Base-by-base conservation (phyloP, 2,329 filamentous ascomycete species). In the Trichoderma sp. region DNA sequence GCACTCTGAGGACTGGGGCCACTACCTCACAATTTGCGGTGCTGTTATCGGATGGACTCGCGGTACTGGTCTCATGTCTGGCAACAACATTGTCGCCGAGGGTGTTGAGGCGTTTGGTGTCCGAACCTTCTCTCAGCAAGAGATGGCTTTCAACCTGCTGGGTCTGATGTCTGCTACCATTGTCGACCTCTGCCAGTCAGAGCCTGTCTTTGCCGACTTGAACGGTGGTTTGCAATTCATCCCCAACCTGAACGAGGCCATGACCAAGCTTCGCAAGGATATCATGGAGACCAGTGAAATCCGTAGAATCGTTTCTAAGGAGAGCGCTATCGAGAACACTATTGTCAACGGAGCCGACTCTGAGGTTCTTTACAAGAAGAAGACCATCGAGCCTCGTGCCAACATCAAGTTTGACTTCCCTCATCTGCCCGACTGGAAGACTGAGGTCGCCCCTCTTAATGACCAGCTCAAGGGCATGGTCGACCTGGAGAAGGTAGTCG, bases 401-500 rank as follows among this genome's bases (percentile, higher is more conserved):
- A 99, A 99, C 82, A 92, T 99, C 85, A 97, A 97, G 82, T 98
- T 95, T 74, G 91, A 97, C 75, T 99, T 99, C 86, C 96, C 96
- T 54, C 85, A 85, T 73, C 85, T 97, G 58, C 95, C 96, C 51
- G 89, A 97, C 78, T 99, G 96, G 94, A 91, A 98, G 80, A 84
- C 87, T 7, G 95, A 98, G 69, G 86, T 99, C 72, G 91, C 93
- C 77, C 94, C 95, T 52, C 90, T 97, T 76, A 96, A 97, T 76
- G 88, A 89, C 21, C 89, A 90, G 70, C 90, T 99, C 72, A 95
- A 96, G 84, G 96, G 94, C 67, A 99, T 99, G 96, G 96, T 99
- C 64, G 95, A 99, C 77, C 89, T 99, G 51, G 96, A 98, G 77
- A 97, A 96, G 85, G 94, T 98, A 5, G 94, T 99, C 21, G 96